Conservation (phyloP, 345 rosid genomes). For the Gossypium anomalum region DNA sequence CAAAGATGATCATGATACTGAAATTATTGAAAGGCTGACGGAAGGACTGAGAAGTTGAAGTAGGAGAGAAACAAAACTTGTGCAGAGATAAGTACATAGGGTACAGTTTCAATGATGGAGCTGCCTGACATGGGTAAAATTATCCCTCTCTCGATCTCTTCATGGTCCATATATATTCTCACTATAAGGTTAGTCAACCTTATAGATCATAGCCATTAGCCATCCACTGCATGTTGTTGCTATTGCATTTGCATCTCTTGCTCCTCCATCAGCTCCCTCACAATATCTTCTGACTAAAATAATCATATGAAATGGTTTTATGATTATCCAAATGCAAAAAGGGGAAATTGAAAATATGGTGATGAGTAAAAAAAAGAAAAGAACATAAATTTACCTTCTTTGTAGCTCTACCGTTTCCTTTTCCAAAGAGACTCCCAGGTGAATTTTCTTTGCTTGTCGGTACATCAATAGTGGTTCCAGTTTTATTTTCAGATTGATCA, state of each 20-base stretch:
- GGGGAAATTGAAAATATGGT: background rate
- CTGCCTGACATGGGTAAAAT: no score
- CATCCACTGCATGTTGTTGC: slow-evolving; percentile 31
- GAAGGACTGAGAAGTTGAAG: background rate
- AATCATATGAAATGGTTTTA: slow-evolving; percentile 7
- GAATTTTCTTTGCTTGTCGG: slow-evolving; percentile 16
- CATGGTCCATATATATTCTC: slow-evolving; percentile 26
- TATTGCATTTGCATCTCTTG: slow-evolving; percentile 29
- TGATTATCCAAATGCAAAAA: background rate
- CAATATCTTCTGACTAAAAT: slow-evolving; percentile 82
- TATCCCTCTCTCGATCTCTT: background rate
- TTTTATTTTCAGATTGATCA: slow-evolving; percentile 18
- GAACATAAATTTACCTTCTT: slow-evolving; percentile 39
- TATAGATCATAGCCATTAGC: slow-evolving; percentile 36
- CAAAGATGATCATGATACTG: background rate
- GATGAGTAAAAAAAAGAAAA: background rate
- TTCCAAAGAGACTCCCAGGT: slow-evolving; percentile 18
- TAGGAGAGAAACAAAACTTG: slow-evolving; percentile 25
- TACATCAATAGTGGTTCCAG: slow-evolving; percentile 15
- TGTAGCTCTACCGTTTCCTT: slow-evolving; percentile 33
- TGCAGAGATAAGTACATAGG: slow-evolving; percentile 23
- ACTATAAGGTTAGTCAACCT: slow-evolving; percentile 39
- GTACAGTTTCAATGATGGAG: no score
- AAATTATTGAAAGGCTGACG: background rate
- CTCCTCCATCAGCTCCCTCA: slow-evolving; percentile 51